These are phyloP conservation scores for Irpex sp. DNA, from an alignment of 1,284 basidiomycete genomes.

Conservation along the genomic window DNA sequence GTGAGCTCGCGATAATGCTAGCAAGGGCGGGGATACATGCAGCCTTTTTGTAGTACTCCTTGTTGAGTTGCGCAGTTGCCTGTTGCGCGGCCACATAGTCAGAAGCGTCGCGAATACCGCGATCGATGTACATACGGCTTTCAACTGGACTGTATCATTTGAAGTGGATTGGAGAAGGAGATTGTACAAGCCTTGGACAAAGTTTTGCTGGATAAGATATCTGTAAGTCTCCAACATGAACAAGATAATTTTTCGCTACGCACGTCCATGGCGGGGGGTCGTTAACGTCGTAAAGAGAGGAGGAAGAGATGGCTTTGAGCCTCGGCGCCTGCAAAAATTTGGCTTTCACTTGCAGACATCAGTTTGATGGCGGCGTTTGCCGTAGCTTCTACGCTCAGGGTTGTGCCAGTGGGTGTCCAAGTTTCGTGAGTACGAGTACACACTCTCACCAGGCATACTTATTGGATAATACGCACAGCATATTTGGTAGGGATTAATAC, in stretches of 20 bases:
- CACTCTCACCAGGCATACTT: no score
- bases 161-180: slow-evolving; percentile 83
- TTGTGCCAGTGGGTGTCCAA: no score
- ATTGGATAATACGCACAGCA: no score
- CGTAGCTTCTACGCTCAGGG: not conserved
- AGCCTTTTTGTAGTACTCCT: slow-evolving; percentile 89
- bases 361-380: slow-evolving; percentile 1
- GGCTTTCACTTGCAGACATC: slow-evolving; percentile 12
- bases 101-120: slow-evolving; percentile 4
- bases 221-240: not conserved
- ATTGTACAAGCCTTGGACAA: slow-evolving; percentile 77
- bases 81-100: slow-evolving; percentile 28
- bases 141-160: slow-evolving; percentile 84
- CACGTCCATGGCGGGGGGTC: slow-evolving; percentile 25
- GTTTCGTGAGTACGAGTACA: no score
- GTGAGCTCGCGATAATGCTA: slow-evolving; percentile 83
- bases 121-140: slow-evolving; percentile 60
- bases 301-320: slow-evolving; percentile 12
- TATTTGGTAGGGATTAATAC: no score
- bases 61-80: slow-evolving; percentile 91
- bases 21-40: slow-evolving; percentile 91
- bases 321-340: slow-evolving; percentile 26
- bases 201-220: slow-evolving; percentile 46
- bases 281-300: slow-evolving; percentile 13
- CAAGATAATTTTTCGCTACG: slow-evolving; percentile 5